Percentiles rank a stretch among this genome's conserved stretches.
These are phyloP conservation scores for Prunus mume DNA, from an alignment of 306 rosid species.

Conservation along the genomic window DNA sequence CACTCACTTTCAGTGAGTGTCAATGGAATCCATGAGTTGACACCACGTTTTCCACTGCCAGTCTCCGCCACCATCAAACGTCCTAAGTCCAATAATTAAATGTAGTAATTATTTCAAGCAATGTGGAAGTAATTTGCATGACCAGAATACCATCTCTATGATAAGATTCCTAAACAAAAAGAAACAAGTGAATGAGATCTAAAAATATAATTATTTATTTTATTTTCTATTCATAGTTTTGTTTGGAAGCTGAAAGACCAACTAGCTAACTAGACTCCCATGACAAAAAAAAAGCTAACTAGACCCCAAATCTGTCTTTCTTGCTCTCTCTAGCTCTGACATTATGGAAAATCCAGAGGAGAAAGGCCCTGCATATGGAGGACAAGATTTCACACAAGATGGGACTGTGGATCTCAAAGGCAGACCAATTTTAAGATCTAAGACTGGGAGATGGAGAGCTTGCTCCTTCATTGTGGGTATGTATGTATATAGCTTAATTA, in stretches of 20 bases:
- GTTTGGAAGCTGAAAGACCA: too few relatives aligned
- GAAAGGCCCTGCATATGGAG: constrained; percentile 1
- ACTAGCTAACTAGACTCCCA: too few relatives aligned
- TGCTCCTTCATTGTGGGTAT: constrained; percentile 41
- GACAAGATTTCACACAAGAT: constrained; percentile 33
- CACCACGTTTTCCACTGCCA: background rate
- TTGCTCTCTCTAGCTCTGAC: background rate
- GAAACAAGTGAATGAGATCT: too few relatives aligned
- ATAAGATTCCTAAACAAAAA: too few relatives aligned
- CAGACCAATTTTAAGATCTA: constrained; percentile 30
- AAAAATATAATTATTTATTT: too few relatives aligned
- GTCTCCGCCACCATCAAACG: background rate
- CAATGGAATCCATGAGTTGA: background rate
- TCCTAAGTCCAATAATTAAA: too few relatives aligned
- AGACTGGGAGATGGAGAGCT: constrained; percentile 40
- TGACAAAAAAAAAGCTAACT: background rate
- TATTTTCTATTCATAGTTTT: too few relatives aligned
- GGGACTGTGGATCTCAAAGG: constrained; percentile 42
- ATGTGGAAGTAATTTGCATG: background rate
- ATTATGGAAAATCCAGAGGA: constrained; percentile 11
- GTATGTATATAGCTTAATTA: background rate
- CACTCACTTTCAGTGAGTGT: background rate
- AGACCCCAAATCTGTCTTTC: background rate
- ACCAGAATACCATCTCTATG: background rate
- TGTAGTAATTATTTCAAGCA: background rate